A percentile compares a stretch with the other conserved stretches of the same genome.
These are phyloP conservation scores for Candida sp. DNA, from an alignment of 1,139 yeast species.

Conservation along the genomic window DNA sequence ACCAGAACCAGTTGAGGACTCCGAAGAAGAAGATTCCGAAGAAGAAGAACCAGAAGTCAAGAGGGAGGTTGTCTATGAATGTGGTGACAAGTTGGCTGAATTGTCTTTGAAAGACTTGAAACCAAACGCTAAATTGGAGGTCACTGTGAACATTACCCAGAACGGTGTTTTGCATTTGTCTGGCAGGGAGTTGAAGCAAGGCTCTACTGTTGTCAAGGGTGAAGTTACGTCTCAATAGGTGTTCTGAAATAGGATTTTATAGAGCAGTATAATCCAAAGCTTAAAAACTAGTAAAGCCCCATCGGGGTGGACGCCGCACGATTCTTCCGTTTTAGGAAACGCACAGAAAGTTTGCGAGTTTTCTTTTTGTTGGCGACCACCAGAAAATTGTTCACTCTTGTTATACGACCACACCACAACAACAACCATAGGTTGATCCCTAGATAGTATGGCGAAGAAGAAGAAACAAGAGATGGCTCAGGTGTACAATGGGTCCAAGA, in stretches of 20 bases:
- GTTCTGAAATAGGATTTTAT: neutral
- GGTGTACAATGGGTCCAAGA: conserved; percentile 48
- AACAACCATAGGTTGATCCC: too few relatives aligned
- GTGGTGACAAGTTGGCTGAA: conserved; percentile 80
- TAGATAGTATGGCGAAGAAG: conserved; percentile 33
- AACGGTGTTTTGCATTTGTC: conserved; percentile 84
- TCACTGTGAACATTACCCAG: conserved; percentile 81
- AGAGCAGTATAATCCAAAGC: neutral
- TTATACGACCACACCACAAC: too few relatives aligned
- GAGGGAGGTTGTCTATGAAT: conserved; percentile 73
- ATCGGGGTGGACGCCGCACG: too few relatives aligned
- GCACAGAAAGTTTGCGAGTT: neutral
- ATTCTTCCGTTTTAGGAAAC: neutral
- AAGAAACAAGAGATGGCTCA: conserved; percentile 64
- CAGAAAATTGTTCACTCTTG: too few relatives aligned
- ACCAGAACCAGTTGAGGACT: conserved; percentile 54
- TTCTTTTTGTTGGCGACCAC: neutral
- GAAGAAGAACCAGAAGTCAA: conserved; percentile 74
- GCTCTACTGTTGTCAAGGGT: conserved; percentile 57
- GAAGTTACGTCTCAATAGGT: conserved; percentile 30
- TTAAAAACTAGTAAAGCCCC: too few relatives aligned
- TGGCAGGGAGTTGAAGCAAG: conserved; percentile 82
- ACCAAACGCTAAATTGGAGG: conserved; percentile 74
- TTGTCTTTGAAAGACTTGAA: conserved; percentile 75
- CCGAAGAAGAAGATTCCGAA: conserved; percentile 33